Evolutionary conservation across 2,329 filamentous ascomycete species (phyloP).

Genomic region (Achaetomium macrosporum): DNA sequence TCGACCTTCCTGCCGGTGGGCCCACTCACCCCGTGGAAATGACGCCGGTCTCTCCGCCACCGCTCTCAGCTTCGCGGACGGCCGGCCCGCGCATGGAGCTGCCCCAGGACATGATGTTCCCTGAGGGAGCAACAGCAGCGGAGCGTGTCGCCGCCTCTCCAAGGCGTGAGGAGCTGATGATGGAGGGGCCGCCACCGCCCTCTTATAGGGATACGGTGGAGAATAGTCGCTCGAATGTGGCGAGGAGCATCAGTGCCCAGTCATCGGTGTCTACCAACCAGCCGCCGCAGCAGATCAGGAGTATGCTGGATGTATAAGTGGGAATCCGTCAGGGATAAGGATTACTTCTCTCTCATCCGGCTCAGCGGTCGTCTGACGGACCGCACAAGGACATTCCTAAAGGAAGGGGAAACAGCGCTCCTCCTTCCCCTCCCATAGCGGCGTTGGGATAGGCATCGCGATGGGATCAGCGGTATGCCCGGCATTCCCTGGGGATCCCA

Average conservation of each 20-base stretch:
- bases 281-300: slow-evolving; percentile 50
- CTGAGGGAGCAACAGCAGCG: slow-evolving; percentile 29
- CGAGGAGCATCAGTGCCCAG: slow-evolving; percentile 40
- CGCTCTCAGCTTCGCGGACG: slow-evolving; percentile 12
- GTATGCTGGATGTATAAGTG: slow-evolving; percentile 51
- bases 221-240: slow-evolving; percentile 24
- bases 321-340: not conserved
- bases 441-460: too few species aligned
- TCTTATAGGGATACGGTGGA: slow-evolving; percentile 15
- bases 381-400: too few species aligned
- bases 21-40: slow-evolving; percentile 26
- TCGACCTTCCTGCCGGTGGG: slow-evolving; percentile 24
- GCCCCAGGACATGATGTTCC: slow-evolving; percentile 46
- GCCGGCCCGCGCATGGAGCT: slow-evolving; percentile 30
- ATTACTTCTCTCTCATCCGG: too few species aligned
- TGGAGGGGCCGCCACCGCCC: slow-evolving; percentile 36
- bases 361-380: too few species aligned
- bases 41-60: slow-evolving; percentile 23
- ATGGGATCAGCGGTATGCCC: too few species aligned
- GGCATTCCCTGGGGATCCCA: too few species aligned
- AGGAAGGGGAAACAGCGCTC: too few species aligned
- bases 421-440: too few species aligned
- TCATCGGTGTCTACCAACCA: slow-evolving; percentile 42
- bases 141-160: slow-evolving; percentile 30
- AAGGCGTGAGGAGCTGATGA: slow-evolving; percentile 35